These are phyloP conservation scores for Sanguinoderma infundibulare DNA, from an alignment of 1,284 basidiomycete genomes.

Conservation along the genomic window DNA sequence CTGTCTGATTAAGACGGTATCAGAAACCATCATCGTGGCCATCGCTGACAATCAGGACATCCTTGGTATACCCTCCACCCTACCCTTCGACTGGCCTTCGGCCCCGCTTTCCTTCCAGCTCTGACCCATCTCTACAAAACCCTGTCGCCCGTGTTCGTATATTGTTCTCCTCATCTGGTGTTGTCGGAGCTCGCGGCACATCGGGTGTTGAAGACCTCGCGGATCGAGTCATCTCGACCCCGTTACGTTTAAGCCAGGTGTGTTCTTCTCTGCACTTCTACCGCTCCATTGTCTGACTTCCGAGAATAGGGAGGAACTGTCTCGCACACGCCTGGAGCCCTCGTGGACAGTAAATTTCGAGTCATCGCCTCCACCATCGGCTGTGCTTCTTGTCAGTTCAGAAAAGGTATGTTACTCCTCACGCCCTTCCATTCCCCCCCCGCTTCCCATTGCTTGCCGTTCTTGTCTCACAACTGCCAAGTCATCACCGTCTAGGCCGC, in stretches of 20 bases:
- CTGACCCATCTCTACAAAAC: not conserved
- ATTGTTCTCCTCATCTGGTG: too few species aligned
- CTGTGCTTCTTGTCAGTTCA: constrained; percentile 14
- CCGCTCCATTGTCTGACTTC: not conserved
- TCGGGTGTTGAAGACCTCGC: not conserved
- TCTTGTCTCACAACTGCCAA: constrained; percentile 8
- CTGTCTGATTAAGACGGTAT: constrained; percentile 5
- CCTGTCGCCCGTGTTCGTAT: too few species aligned
- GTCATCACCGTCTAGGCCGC: not conserved
- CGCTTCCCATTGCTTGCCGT: constrained; percentile 6
- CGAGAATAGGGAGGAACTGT: not conserved
- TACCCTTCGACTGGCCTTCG: not conserved
- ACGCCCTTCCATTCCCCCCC: constrained; percentile 6
- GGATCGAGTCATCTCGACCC: not conserved
- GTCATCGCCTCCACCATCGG: constrained; percentile 15
- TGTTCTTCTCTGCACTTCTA: not conserved
- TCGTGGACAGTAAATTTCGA: constrained; percentile 6
- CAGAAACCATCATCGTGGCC: constrained; percentile 16
- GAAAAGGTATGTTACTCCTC: constrained; percentile 22
- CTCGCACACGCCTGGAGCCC: not conserved
- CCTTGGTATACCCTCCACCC: constrained; percentile 25
- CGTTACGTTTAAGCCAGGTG: not conserved
- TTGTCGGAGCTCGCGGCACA: too few species aligned
- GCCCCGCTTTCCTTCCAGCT: not conserved
- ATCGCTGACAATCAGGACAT: constrained; percentile 21